Base-by-base conservation (phyloP, 164 flowering plant genomes). In the Protea cynaroides region DNA sequence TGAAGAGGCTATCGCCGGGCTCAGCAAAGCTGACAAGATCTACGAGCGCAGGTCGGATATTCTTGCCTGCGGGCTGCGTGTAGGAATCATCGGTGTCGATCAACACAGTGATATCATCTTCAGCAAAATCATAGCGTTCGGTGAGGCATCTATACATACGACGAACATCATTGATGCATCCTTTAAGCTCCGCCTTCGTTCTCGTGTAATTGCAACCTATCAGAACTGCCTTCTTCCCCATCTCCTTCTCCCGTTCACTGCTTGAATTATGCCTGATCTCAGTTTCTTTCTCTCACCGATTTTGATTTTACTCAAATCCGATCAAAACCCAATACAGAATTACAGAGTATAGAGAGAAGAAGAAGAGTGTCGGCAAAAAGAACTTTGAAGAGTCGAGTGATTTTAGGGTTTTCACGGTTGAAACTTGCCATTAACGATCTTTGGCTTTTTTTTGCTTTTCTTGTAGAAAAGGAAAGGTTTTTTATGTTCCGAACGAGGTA, bases 131-230 rank as follows among this genome's bases (percentile, higher is more conserved):
- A 71, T 68, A 93, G 1, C 90, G 86, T 5, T 86, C 76, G 56
- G 86, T 59, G 7, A 93, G 77, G 65, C 82, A 87, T 1, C 43
- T 15, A 71, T 80, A 37, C 89, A 87, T 88, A 34, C 89, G 66
- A 34, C 25, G 74, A 4, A 93, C 97, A 59, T 93, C n/a, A n/a
- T n/a, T n/a, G n/a, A n/a, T n/a, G n/a, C n/a, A n/a, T n/a, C n/a
- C n/a, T n/a, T n/a, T n/a, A 96, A 90, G 86, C 77, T 90, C 93
- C 2, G 98, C 96, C 73, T 92, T 88, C 0, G 98, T 92, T 23
- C 92, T 90, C 4, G 80, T 85, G 71, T 90, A 92, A 63, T 92
- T 92, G 83, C 83, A 78, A 8, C 98, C 98, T 1, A 92, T 87
- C 72, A 92, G 63, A 50, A 92, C 75, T 0, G 95, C 98, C 67